Evolutionary conservation across 257 asterid genomes (phyloP), one percentile per base, ranked within the genome.

Genomic region (Echium plantagineum): DNA sequence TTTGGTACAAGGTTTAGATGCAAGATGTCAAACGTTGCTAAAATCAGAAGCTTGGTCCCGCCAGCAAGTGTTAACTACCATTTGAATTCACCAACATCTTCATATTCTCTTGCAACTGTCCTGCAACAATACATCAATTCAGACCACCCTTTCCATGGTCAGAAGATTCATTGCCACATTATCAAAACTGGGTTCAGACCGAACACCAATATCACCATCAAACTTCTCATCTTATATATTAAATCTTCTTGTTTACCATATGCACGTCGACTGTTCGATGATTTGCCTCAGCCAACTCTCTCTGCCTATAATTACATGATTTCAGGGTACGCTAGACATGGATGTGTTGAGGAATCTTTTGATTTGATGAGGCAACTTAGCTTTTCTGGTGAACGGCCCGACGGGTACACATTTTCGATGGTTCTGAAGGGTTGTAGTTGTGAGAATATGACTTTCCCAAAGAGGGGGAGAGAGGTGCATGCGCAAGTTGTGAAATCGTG

Each of bases 221-320:
- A 90, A 66, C 82, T 90, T 53, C 66, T 90, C n/a, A 78, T 90
- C 0, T 72, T 86, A 0, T 10, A 81, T 21, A 2, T 83, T 1
- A 87, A 85, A 61, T 85, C 87, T 6, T 77, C 83, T 6, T 67
- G 73, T 61, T 55, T 83, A 20, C 48, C 70, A 0, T 72, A 85
- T 52, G 95, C 95, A 6, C 86, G 85, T 60, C 85, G 68, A 65
- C 26, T 81, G 77, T 87, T 90, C 61, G 96, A 87, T 62, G 94
- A 81, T 72, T 75, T 85, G 96, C 82, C 87, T 28, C 67, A 53
- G 0, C 87, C 78, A 57, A 87, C 96, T 67, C 70, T 87, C 0
- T 72, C 95, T 17, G 89, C 96, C 51, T 83, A 87, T 68, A 90
- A 87, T 60, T 90, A 87, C 79, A 71, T 90, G 94, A 81, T 87